Conservation (phyloP, 495 filamentous ascomycete genomes). For the Ramalina intermedia region DNA sequence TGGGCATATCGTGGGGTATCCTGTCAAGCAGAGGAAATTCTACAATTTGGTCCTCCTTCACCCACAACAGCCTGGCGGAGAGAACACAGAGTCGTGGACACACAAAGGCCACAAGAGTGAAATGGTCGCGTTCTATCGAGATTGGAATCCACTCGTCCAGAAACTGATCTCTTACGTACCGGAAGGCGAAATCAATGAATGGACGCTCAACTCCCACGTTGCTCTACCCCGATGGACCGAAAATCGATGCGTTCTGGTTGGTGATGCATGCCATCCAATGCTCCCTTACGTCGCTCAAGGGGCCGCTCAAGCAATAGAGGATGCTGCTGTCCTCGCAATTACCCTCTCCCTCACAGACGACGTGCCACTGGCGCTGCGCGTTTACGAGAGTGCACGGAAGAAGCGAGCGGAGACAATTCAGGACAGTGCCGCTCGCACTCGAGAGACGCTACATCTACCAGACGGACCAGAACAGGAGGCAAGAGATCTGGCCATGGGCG, state of each 20-base stretch:
- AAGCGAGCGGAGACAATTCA: constrained; percentile 55
- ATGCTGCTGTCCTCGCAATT: constrained; percentile 57
- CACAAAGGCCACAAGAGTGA: constrained; percentile 52
- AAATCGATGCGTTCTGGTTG: constrained; percentile 52
- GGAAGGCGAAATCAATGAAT: constrained; percentile 69
- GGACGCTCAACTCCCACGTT: constrained; percentile 60
- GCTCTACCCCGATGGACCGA: constrained; percentile 57
- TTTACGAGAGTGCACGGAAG: constrained; percentile 63
- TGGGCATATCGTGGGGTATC: constrained; percentile 73
- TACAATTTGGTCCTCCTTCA: constrained; percentile 70
- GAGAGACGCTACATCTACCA: constrained; percentile 55
- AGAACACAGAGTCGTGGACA: constrained; percentile 62
- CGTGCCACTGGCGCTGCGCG: constrained; percentile 40
- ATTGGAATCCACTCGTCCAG: constrained; percentile 59
- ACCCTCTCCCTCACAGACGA: constrained; percentile 43
- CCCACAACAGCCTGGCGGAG: constrained; percentile 61
- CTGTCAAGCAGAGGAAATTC: constrained; percentile 56
- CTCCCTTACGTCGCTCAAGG: constrained; percentile 66
- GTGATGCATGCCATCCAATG: constrained; percentile 69
- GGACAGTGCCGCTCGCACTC: constrained; percentile 51
- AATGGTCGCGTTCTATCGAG: constrained; percentile 51
- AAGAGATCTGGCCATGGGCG: constrained; percentile 56
- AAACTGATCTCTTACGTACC: constrained; percentile 65
- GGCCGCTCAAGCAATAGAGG: constrained; percentile 78
- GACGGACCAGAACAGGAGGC: constrained; percentile 63